phyloP scores from a whole-genome alignment of 2,329 filamentous ascomycete genomes.

The Epichloe sibirici region DNA sequence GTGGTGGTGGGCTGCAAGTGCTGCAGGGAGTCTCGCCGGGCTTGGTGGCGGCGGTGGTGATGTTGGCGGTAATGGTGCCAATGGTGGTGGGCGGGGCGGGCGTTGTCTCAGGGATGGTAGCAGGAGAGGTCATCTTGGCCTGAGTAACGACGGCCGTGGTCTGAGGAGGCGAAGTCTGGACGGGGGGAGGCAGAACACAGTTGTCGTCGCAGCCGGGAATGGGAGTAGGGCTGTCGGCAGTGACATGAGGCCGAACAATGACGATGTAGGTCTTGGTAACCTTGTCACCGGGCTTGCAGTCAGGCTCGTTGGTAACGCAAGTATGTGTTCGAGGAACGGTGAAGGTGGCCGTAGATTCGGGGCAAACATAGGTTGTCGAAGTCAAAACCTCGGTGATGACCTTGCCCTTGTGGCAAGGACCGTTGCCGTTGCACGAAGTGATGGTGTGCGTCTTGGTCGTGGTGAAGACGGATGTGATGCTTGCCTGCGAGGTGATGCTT shows the following conservation, averaged over 20 bases:
- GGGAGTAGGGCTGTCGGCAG: conserved; percentile 13
- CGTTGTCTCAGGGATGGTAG: background rate
- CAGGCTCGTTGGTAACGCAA: conserved; percentile 14
- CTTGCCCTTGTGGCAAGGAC: conserved; percentile 11
- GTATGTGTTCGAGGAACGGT: conserved; percentile 18
- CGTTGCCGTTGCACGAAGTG: conserved; percentile 43
- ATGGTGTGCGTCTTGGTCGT: conserved; percentile 43
- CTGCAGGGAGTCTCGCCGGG: conserved; percentile 5
- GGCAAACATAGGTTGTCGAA: conserved; percentile 11
- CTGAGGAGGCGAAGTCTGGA: conserved; percentile 3
- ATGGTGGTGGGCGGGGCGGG: background rate
- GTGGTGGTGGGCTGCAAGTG: conserved; percentile 7
- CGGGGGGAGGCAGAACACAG: conserved; percentile 9
- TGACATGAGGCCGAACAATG: conserved; percentile 15
- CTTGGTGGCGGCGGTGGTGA: conserved; percentile 3
- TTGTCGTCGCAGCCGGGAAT: conserved; percentile 9
- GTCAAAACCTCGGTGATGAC: conserved; percentile 15
- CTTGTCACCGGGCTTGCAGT: conserved; percentile 16
- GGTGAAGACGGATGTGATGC: conserved; percentile 31
- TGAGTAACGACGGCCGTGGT: background rate
- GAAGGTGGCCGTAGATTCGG: conserved; percentile 16
- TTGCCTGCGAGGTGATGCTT: conserved; percentile 5
- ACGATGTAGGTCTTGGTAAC: conserved; percentile 12
- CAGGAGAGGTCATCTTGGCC: background rate
- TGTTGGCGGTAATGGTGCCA: background rate